Evolutionary conservation across 108 stramenopile species (phyloP), one percentile per base, ranked within the genome.

Genomic region (Fistulifera pelliculosa): DNA sequence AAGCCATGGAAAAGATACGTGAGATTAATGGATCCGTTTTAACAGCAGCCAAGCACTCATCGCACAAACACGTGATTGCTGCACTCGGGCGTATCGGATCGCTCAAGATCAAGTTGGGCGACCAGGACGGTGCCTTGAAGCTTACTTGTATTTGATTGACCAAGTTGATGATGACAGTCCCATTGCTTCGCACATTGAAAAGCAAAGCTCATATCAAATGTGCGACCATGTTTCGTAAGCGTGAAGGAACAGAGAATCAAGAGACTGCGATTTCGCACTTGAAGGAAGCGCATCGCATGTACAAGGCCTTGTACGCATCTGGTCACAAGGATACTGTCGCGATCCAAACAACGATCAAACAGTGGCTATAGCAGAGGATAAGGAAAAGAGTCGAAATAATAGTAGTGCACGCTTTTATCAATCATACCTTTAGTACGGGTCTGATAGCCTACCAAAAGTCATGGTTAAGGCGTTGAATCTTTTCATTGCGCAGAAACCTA

Each of bases 181-280:
- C 85, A 22, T n/a, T n/a, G n/a, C n/a, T n/a, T 87, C 85, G 1
- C 62, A 78, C n/a, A 78, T n/a, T n/a, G 87, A 51, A 81, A 81
- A 50, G 90, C 85, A 18, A 91, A 91, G 62, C 85, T 17, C 83
- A 86, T 47, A 84, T 91, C 44, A 91, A 91, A 53, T 87, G 85
- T 56, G 90, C 90, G 13, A 91, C 90, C 7, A 91, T 91, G 45
- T 85, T 80, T 56, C 79, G 90, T 0, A 77, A 81, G 44, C 69
- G 77, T 24, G 76, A 72, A 22, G 75, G 67, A 42, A 39, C 61
- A 23, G 75, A 85, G 41, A 77, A 77, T 7, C 84, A 82, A 47
- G 78, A 69, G 25, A 68, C 80, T 44, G 83, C 85, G 19, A 81
- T 87, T 38, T 39, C 75, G 3, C 85, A 91, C 61, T 65, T 91